A percentile compares a stretch with the other conserved stretches of the same genome.
These are phyloP conservation scores for Talaromyces sp. DNA, from an alignment of 2,329 filamentous ascomycete genomes.

Conservation along the genomic window DNA sequence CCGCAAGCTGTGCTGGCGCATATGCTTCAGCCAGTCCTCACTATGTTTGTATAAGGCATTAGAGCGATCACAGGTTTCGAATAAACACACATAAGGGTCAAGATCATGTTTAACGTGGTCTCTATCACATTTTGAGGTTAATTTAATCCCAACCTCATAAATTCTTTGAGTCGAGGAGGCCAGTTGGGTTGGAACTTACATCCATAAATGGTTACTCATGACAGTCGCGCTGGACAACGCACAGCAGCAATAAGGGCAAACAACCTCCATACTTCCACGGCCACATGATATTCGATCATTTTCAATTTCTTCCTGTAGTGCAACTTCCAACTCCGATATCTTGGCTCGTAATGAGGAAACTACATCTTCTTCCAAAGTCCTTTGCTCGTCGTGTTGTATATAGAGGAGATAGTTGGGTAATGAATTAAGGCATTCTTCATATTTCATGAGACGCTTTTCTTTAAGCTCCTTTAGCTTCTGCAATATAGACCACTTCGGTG, in stretches of 20 bases:
- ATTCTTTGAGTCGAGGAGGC: not conserved
- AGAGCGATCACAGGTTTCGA: conserved; percentile 2
- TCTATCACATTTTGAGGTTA: not conserved
- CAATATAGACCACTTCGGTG: not conserved
- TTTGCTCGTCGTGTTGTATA: not conserved
- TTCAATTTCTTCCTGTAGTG: not conserved
- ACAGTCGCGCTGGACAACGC: not conserved
- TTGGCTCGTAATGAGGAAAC: not conserved
- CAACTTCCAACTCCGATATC: not conserved
- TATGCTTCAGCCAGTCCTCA: conserved; percentile 8
- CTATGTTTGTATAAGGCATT: conserved; percentile 4
- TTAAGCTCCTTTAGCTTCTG: not conserved
- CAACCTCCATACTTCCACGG: conserved; percentile 2
- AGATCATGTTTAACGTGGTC: conserved; percentile 8
- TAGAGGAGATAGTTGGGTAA: not conserved
- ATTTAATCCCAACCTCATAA: not conserved
- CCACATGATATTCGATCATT: not conserved
- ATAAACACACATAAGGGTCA: conserved; percentile 8
- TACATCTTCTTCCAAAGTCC: not conserved
- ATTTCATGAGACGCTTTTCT: not conserved
- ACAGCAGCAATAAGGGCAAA: conserved; percentile 6
- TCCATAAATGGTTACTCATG: not conserved
- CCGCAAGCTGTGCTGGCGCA: conserved; percentile 5
- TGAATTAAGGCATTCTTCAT: not conserved
- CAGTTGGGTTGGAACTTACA: not conserved